Base-by-base conservation (phyloP, 805 yeast genomes). In the Nakazawaea ernobii region DNA sequence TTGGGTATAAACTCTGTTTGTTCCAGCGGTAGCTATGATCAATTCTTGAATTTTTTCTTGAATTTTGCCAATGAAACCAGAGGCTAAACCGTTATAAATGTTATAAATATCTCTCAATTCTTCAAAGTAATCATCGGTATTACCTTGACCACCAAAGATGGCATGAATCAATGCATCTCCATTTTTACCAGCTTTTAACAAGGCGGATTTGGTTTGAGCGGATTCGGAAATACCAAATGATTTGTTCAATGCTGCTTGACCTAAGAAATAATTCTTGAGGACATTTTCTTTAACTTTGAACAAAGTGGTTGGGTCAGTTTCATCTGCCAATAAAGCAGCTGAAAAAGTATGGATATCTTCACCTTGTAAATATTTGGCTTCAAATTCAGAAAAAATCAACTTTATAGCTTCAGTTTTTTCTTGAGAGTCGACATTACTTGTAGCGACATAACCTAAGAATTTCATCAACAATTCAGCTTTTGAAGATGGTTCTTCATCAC, bases 111-210 rank as follows among this genome's bases (percentile, higher is more conserved):
- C 95, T 65, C 96, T 82, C 63, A 94, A 79, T 73, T 94, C 99
- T 65, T 91, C 97, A 59, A 94, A 94, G 73, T 89, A 94, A 65
- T 94, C 97, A 63, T 94, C 98, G 45, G 95, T 84, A 73, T 89
- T 92, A 69, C 99, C 99, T 74, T 94, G 99, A 61, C 99, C 99
- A 65, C 99, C 99, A 60, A 92, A 94, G 56, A 94, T 82, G 53
- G 97, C 96, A 51, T 77, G 80, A 48, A 91, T 67, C 51, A 75
- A 72, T 39, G 91, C 87, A 43, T 75, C 68, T 37, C 74, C 69
- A 49, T 74, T 73, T 44, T 71, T 61, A n/a, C 77, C 78, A 44
- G 86, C 80, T 52, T 80, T 74, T 63, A 89, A 75, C 49, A 92
- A 74, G 44, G 85, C 82, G 5, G 47, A 43, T 27, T 44, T 32